A percentile compares a stretch with the other conserved stretches of the same genome.
phyloP scores from a whole-genome alignment of 768 basidiomycete species.

The Mrakia hoshinonis region DNA sequence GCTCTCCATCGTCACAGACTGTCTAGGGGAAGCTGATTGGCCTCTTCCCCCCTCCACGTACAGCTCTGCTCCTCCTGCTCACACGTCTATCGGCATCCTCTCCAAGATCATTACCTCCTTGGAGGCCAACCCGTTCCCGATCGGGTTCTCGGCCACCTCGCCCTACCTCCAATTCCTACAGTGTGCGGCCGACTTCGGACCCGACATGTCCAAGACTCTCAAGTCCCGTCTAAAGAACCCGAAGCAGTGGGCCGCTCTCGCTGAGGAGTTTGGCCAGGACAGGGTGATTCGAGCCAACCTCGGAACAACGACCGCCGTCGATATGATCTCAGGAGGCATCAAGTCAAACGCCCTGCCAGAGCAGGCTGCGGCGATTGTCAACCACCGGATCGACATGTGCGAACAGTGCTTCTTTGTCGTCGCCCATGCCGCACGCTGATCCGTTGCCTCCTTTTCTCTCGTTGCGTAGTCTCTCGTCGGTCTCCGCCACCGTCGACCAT shows the following conservation, averaged over 20 bases:
- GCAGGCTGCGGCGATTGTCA: constrained; percentile 35
- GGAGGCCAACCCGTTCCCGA: constrained; percentile 20
- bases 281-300: constrained; percentile 16
- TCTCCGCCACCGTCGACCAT: constrained; percentile 37
- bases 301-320: constrained; percentile 24
- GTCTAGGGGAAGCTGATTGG: too few species aligned
- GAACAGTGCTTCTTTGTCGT: too few species aligned
- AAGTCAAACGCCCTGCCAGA: constrained; percentile 28
- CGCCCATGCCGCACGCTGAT: too few species aligned
- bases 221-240: constrained; percentile 15
- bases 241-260: constrained; percentile 11
- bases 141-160: neutral
- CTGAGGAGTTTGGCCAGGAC: constrained; percentile 22
- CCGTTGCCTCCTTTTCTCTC: neutral
- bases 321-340: constrained; percentile 24
- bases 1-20: neutral
- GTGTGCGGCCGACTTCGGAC: constrained; percentile 22
- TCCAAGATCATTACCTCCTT: constrained; percentile 16
- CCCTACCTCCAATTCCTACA: constrained; percentile 25
- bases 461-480: constrained; percentile 33
- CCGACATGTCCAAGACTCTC: constrained; percentile 4
- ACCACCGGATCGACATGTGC: constrained; percentile 39
- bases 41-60: neutral
- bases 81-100: constrained; percentile 26
- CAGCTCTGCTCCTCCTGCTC: constrained; percentile 18